phyloP scores from a whole-genome alignment of 305 asterid genomes.

The Rubia tinctorum region DNA sequence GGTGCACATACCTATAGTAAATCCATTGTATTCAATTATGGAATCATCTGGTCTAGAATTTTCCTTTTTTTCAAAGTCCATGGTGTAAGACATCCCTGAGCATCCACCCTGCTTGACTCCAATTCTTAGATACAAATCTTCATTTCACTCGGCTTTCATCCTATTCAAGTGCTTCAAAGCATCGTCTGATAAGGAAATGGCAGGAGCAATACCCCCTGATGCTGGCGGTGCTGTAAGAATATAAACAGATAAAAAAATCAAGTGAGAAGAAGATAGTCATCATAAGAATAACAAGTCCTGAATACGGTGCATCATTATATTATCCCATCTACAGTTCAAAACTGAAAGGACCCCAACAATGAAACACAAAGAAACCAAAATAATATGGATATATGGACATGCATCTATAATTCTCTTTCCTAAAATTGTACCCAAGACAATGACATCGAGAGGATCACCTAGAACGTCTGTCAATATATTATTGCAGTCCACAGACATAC shows the following conservation, averaged over 20 bases:
- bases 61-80: constrained; percentile 87
- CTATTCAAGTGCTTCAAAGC: constrained; percentile 76
- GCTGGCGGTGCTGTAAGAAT: constrained; percentile 50
- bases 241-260: constrained; percentile 9
- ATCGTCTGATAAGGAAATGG: constrained; percentile 67
- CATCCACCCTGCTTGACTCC: constrained; percentile 99
- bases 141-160: constrained; percentile 64
- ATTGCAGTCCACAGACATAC: neutral
- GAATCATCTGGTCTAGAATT: constrained; percentile 83
- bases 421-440: too few species aligned
- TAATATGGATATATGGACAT: neutral
- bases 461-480: neutral
- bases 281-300: neutral
- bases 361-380: neutral
- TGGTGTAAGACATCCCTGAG: constrained; percentile 91
- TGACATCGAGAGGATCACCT: neutral
- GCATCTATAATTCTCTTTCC: neutral
- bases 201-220: constrained; percentile 70
- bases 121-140: constrained; percentile 79
- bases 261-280: constrained; percentile 1
- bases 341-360: neutral
- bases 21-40: constrained; percentile 81
- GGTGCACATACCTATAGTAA: constrained; percentile 57
- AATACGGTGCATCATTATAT: neutral
- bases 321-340: neutral